Conservation (phyloP, 179 eudicot species). For the Beta corolliflora region DNA sequence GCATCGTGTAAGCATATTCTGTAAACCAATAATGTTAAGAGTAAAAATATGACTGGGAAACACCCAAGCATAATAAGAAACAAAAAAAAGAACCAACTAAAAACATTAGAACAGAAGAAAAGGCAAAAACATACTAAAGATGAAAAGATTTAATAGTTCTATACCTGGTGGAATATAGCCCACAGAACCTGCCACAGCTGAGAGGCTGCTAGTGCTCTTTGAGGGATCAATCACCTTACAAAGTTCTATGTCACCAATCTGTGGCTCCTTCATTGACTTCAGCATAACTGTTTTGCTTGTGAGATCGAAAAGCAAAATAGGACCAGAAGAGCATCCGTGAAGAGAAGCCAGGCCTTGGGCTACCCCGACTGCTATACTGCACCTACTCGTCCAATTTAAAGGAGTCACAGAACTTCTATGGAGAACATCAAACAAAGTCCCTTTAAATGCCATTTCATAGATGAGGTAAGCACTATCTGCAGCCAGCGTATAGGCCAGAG, state of each 20-base stretch:
- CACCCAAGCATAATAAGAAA: background rate
- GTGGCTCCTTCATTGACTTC: conserved; percentile 78
- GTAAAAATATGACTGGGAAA: background rate
- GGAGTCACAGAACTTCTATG: conserved; percentile 46
- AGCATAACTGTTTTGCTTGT: conserved; percentile 65
- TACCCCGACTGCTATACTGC: conserved; percentile 77
- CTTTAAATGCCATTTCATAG: conserved; percentile 61
- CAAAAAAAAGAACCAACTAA: background rate
- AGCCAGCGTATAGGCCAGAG: conserved; percentile 73
- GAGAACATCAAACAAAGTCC: conserved; percentile 65
- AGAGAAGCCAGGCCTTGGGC: conserved; percentile 83
- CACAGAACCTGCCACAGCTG: conserved; percentile 81
- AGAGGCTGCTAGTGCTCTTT: conserved; percentile 70
- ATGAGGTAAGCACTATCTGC: conserved; percentile 66
- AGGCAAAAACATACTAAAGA: background rate
- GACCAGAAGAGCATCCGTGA: conserved; percentile 66
- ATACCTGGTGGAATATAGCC: conserved; percentile 97
- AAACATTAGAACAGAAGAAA: background rate
- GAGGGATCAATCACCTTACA: conserved; percentile 85
- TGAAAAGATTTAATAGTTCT: background rate
- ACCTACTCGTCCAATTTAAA: conserved; percentile 83
- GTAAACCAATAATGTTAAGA: conserved; percentile 24
- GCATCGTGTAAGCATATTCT: conserved; percentile 98
- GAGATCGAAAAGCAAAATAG: conserved; percentile 73
- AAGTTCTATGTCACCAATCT: conserved; percentile 83